phyloP scores from a whole-genome alignment of 441 rosid genomes.

The Adansonia gregorii region DNA sequence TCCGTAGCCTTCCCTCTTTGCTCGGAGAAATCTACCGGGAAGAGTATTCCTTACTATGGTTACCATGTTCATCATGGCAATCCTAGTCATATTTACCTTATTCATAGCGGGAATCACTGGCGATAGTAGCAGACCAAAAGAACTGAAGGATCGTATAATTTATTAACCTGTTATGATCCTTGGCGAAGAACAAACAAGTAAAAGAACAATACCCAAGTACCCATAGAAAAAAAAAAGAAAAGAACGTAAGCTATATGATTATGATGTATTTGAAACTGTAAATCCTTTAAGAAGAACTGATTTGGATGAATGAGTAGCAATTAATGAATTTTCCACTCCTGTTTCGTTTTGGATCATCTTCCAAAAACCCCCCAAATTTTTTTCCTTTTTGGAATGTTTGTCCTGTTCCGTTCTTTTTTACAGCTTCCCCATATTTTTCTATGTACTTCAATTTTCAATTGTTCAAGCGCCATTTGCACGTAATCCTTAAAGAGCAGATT shows the following conservation, averaged over 20 bases:
- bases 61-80: constrained; percentile 40
- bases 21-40: constrained; percentile 43
- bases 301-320: constrained; percentile 45
- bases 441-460: too few species aligned
- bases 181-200: constrained; percentile 7
- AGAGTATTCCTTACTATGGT: constrained; percentile 42
- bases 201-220: constrained; percentile 5
- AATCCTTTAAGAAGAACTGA: constrained; percentile 39
- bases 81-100: constrained; percentile 45
- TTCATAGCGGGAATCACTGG: constrained; percentile 70
- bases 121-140: constrained; percentile 42
- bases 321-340: constrained; percentile 57
- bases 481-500: constrained; percentile 19
- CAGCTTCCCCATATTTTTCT: neutral
- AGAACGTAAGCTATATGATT: constrained; percentile 15
- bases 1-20: constrained; percentile 40
- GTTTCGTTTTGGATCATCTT: constrained; percentile 42
- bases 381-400: neutral
- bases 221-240: constrained; percentile 9
- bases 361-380: neutral
- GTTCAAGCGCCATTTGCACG: constrained; percentile 7
- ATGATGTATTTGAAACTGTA: constrained; percentile 51
- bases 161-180: constrained; percentile 11
- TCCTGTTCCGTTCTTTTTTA: constrained; percentile 21
- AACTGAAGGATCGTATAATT: constrained; percentile 8